Evolutionary conservation across 2,329 filamentous ascomycete species (phyloP).

Genomic region (Xylaria sp.): DNA sequence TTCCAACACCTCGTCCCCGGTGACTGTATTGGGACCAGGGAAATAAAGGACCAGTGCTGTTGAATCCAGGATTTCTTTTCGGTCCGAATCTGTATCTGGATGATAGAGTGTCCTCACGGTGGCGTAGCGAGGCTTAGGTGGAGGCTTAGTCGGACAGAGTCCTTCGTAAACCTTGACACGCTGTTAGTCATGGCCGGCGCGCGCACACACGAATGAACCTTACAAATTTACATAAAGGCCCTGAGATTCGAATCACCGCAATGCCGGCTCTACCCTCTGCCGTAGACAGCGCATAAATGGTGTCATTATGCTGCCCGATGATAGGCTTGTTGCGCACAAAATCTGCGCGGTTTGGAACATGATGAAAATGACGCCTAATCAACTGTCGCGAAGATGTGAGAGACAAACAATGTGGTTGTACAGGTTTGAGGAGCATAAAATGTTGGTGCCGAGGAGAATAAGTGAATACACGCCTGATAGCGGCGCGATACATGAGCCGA

Average conservation of each 20-base stretch:
- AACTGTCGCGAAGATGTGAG: neutral
- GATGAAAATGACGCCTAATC: neutral
- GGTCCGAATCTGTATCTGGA: conserved; percentile 47
- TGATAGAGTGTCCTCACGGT: conserved; percentile 74
- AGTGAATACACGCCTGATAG: conserved; percentile 25
- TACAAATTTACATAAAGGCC: conserved; percentile 64
- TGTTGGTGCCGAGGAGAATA: conserved; percentile 20
- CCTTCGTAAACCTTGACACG: conserved; percentile 50
- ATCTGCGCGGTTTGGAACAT: conserved; percentile 6
- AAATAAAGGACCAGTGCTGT: conserved; percentile 83
- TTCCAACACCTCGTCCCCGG: conserved; percentile 90
- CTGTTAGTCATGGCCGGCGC: conserved; percentile 22
- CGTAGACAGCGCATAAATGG: conserved; percentile 92
- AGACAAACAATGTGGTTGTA: conserved; percentile 4
- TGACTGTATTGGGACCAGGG: conserved; percentile 78
- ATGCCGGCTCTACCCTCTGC: conserved; percentile 86
- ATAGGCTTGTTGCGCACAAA: conserved; percentile 4
- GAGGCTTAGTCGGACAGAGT: conserved; percentile 51
- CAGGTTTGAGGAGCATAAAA: conserved; percentile 5
- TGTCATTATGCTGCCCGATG: conserved; percentile 49
- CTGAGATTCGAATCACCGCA: conserved; percentile 86
- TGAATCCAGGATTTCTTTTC: conserved; percentile 69
- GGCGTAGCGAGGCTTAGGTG: conserved; percentile 60
- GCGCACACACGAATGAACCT: conserved; percentile 1
- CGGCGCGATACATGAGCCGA: conserved; percentile 34